phyloP scores from a whole-genome alignment of 176 grass and related monocot species.

The Rhynchospora tenuis region DNA sequence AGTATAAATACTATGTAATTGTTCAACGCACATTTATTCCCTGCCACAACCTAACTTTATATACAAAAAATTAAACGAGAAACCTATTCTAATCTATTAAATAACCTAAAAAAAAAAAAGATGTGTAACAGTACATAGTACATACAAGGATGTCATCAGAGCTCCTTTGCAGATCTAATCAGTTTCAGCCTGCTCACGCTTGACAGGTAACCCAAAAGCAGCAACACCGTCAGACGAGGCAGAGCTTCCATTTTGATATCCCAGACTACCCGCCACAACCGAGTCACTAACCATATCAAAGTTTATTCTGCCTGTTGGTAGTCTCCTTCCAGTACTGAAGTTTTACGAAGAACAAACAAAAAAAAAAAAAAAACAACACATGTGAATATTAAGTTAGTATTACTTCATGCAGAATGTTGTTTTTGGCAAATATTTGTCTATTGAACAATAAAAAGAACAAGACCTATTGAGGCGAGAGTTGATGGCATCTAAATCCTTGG shows the following conservation, averaged over 20 bases:
- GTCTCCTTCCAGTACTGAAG: constrained; percentile 46
- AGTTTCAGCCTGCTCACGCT: constrained; percentile 45
- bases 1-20: background rate
- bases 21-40: constrained; percentile 13
- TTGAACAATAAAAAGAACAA: constrained; percentile 12
- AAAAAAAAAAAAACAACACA: background rate
- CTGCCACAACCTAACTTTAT: constrained; percentile 9
- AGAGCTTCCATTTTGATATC: constrained; percentile 52
- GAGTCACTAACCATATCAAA: constrained; percentile 91
- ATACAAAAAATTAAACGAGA: constrained; percentile 14
- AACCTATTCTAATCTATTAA: constrained; percentile 9
- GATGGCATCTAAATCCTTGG: constrained; percentile 77
- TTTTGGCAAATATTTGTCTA: background rate
- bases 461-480: constrained; percentile 80
- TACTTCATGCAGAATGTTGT: background rate
- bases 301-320: constrained; percentile 62
- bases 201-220: constrained; percentile 48
- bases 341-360: constrained; percentile 4
- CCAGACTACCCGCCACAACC: constrained; percentile 69
- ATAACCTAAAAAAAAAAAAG: background rate
- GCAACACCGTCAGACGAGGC: constrained; percentile 37
- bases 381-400: constrained; percentile 1
- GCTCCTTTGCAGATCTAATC: background rate
- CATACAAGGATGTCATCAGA: constrained; percentile 1
- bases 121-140: constrained; percentile 15